Percentiles rank a stretch among this genome's conserved stretches.
Evolutionary conservation across 1,284 basidiomycete species (phyloP).

Genomic region (Rhizoctonia solani): DNA sequence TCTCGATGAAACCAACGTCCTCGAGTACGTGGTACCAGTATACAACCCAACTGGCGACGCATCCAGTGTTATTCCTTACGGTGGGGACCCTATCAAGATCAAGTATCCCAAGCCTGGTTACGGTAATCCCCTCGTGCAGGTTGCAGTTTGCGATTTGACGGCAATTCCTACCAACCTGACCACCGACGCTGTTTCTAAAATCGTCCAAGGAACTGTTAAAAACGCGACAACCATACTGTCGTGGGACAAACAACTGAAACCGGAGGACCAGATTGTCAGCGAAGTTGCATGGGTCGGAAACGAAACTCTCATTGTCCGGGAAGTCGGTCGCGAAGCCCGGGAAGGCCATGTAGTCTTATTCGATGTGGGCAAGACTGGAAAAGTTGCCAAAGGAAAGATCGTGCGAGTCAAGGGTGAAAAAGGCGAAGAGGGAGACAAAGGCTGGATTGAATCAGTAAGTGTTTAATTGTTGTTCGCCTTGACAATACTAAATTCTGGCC

Average conservation of each 20-base stretch:
- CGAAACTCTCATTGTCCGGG: slow-evolving; percentile 77
- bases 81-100: slow-evolving; percentile 69
- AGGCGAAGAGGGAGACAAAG: slow-evolving; percentile 85
- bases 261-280: slow-evolving; percentile 70
- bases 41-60: slow-evolving; percentile 82
- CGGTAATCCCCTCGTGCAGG: slow-evolving; percentile 82
- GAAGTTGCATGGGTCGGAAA: slow-evolving; percentile 88
- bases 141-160: slow-evolving; percentile 80
- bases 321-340: slow-evolving; percentile 82
- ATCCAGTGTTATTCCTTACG: slow-evolving; percentile 77
- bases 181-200: slow-evolving; percentile 45
- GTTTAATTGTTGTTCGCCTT: slow-evolving; percentile 11
- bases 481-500: slow-evolving; percentile 25
- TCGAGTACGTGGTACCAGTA: slow-evolving; percentile 83
- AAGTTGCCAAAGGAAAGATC: slow-evolving; percentile 47
- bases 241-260: slow-evolving; percentile 64
- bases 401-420: slow-evolving; percentile 76
- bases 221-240: slow-evolving; percentile 61
- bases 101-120: slow-evolving; percentile 93
- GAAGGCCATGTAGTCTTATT: slow-evolving; percentile 80
- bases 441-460: slow-evolving; percentile 86
- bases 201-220: slow-evolving; percentile 45
- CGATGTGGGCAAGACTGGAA: slow-evolving; percentile 47
- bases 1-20: slow-evolving; percentile 87
- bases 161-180: slow-evolving; percentile 47